A percentile compares a stretch with the other conserved stretches of the same genome.
Conservation (phyloP, 2,329 filamentous ascomycete genomes). For the Botrytis elliptica region DNA sequence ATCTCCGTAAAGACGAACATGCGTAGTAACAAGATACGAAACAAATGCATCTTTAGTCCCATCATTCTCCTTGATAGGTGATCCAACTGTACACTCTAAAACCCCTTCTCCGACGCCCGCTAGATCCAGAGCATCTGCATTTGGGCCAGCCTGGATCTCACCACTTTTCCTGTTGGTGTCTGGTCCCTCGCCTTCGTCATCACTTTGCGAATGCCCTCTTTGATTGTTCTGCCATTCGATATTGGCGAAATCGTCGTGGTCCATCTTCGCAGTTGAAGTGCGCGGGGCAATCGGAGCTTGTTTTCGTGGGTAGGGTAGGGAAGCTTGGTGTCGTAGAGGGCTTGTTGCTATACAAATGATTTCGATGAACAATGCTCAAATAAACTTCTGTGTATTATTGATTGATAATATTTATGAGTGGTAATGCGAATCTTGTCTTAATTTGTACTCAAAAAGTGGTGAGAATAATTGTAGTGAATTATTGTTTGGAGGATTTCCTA, state of each 20-base stretch:
- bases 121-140: constrained; percentile 49
- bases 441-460: constrained; percentile 18
- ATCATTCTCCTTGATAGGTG: constrained; percentile 91
- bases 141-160: constrained; percentile 36
- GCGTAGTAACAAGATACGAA: constrained; percentile 89
- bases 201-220: constrained; percentile 48
- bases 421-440: constrained; percentile 11
- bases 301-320: not conserved
- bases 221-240: constrained; percentile 70
- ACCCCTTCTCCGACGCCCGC: constrained; percentile 68
- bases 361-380: not conserved
- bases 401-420: not conserved
- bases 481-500: not conserved
- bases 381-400: not conserved
- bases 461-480: constrained; percentile 15
- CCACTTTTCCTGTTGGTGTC: constrained; percentile 22
- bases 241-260: constrained; percentile 71
- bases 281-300: constrained; percentile 23
- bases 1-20: constrained; percentile 53
- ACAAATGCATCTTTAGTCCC: constrained; percentile 96
- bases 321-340: not conserved
- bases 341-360: not conserved
- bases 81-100: constrained; percentile 78
- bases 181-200: constrained; percentile 36
- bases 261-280: constrained; percentile 32